These are phyloP conservation scores for Boletus sp. DNA, from an alignment of 768 basidiomycete genomes.

Conservation along the genomic window DNA sequence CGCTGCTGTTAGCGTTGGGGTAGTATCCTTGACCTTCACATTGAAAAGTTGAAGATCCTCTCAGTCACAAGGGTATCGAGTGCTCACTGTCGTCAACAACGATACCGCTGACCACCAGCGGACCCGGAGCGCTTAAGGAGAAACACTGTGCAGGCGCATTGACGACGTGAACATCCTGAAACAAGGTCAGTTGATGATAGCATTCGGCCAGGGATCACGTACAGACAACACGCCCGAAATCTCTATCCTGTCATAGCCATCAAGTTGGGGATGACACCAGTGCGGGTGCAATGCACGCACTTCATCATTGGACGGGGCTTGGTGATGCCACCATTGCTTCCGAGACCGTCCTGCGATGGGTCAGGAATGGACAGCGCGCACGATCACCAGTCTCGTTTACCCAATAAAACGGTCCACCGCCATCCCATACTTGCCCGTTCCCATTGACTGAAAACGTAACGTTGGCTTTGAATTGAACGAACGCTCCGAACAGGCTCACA, in stretches of 20 bases:
- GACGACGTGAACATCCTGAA: conserved; percentile 34
- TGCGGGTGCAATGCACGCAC: conserved; percentile 14
- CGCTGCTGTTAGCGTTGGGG: conserved; percentile 48
- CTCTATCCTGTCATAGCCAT: conserved; percentile 28
- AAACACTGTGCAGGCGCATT: conserved; percentile 38
- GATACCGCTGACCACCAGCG: conserved; percentile 43
- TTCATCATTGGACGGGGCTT: conserved; percentile 39
- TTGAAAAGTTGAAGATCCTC: neutral
- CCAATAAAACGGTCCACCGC: conserved; percentile 43
- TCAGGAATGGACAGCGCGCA: neutral
- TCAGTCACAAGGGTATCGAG: neutral
- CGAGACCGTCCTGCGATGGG: conserved; percentile 22
- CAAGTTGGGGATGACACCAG: neutral
- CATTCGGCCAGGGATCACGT: neutral
- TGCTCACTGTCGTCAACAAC: conserved; percentile 56
- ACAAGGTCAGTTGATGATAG: neutral
- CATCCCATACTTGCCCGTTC: conserved; percentile 40
- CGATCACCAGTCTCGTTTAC: conserved; percentile 13
- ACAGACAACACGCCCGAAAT: conserved; percentile 40
- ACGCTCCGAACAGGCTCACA: conserved; percentile 33
- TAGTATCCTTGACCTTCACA: conserved; percentile 45
- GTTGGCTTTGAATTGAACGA: neutral
- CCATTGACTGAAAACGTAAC: conserved; percentile 30
- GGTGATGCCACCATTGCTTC: conserved; percentile 10
- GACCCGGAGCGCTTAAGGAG: conserved; percentile 29